Conservation (phyloP, 2,329 filamentous ascomycete genomes). For the Trichoderma sp. region DNA sequence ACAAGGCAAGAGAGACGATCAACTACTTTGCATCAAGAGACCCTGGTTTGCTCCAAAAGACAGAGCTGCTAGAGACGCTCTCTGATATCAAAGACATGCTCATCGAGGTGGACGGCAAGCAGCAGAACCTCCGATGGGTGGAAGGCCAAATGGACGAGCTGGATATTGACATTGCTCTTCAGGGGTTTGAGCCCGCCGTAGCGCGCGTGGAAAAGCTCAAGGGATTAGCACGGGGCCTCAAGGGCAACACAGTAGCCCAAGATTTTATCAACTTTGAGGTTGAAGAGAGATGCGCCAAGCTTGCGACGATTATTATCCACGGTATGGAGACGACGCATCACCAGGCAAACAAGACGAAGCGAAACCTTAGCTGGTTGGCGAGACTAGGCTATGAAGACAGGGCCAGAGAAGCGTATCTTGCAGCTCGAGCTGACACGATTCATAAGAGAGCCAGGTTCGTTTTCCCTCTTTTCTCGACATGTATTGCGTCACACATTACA, state of each 20-base stretch:
- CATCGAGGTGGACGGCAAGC: conserved; percentile 94
- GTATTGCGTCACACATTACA: not conserved
- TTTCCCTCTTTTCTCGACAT: not conserved
- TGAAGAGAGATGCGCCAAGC: conserved; percentile 75
- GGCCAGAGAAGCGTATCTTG: conserved; percentile 83
- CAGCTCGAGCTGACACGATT: conserved; percentile 75
- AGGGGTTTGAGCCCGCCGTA: conserved; percentile 84
- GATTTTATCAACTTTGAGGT: conserved; percentile 92
- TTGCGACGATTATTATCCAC: conserved; percentile 75
- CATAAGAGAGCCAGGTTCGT: conserved; percentile 76
- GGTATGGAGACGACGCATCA: conserved; percentile 77
- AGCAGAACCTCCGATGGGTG: conserved; percentile 94
- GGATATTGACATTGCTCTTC: conserved; percentile 92
- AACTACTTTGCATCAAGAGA: conserved; percentile 83
- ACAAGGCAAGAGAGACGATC: conserved; percentile 80
- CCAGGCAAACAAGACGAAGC: conserved; percentile 74
- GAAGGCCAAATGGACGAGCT: conserved; percentile 94
- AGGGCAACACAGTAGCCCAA: conserved; percentile 83
- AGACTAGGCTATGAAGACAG: conserved; percentile 87
- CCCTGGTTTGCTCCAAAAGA: conserved; percentile 73
- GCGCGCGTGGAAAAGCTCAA: conserved; percentile 82
- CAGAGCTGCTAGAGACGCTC: conserved; percentile 75
- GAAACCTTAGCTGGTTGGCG: conserved; percentile 80
- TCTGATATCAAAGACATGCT: conserved; percentile 83
- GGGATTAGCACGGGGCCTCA: conserved; percentile 73